phyloP scores from a whole-genome alignment of 345 rosid species.

The Syzygium oleosum region DNA sequence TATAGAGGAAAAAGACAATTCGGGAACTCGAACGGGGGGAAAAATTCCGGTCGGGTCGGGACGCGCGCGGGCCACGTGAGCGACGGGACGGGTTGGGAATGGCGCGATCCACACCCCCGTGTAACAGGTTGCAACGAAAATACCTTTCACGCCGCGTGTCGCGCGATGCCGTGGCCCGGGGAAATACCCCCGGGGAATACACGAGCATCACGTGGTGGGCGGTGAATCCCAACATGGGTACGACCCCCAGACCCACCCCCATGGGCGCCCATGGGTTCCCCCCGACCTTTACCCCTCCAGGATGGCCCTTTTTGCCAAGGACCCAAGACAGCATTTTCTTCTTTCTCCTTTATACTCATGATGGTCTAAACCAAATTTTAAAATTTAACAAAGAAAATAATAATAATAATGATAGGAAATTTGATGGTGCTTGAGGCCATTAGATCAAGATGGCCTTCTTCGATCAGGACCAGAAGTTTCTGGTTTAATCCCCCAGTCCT shows the following conservation, averaged over 20 bases:
- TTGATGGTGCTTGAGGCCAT: too few species aligned
- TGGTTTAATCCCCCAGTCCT: not conserved
- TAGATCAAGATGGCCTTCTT: not conserved
- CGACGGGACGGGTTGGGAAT: not conserved
- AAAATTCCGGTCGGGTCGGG: not conserved
- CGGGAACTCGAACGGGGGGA: not conserved
- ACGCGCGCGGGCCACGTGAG: accelerated
- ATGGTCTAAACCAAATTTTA: not conserved
- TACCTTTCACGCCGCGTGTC: not conserved
- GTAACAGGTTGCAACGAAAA: not conserved
- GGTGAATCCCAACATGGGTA: not conserved
- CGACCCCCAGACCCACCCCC: not conserved
- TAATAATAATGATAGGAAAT: not conserved
- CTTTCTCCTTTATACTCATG: not conserved
- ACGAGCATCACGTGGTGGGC: not conserved
- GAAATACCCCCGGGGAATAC: not conserved
- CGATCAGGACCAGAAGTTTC: not conserved
- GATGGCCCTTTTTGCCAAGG: too few species aligned
- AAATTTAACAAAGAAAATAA: not conserved
- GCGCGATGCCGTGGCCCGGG: not conserved
- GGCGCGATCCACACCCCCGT: not conserved
- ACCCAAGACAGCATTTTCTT: not conserved
- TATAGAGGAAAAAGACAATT: not conserved
- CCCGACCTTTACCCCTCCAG: not conserved
- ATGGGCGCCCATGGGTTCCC: not conserved